Evolutionary conservation across 2,329 filamentous ascomycete genomes (phyloP), one percentile per base, ranked within the genome.

Genomic region (Trichoderma cornu-damae): DNA sequence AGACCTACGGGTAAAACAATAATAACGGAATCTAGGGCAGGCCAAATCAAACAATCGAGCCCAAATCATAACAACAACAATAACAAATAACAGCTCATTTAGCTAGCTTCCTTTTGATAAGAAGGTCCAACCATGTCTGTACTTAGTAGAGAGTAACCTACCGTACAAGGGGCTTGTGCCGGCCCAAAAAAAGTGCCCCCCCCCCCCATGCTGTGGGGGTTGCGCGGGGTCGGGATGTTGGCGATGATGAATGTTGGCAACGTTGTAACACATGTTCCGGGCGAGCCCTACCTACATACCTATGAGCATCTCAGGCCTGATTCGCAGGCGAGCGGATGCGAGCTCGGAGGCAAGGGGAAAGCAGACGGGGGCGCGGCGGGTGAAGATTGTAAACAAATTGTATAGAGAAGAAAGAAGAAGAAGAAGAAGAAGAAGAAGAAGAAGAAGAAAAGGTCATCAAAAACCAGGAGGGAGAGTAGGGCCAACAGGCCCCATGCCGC

Each of bases 271-370:
- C 18, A 73, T 54, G 61, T 72, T 75, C 47, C 77, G 69, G 1
- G 73, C 75, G 16, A 79, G 64, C 11, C 77, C 75, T 16, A 78
- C 72, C 0, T n/a, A n/a, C n/a, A n/a, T n/a, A n/a, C n/a, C n/a
- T n/a, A n/a, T n/a, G n/a, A n/a, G n/a, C n/a, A n/a, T n/a, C n/a
- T n/a, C n/a, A n/a, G 75, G 75, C 65, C 78, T 76, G 47, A 73
- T 75, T 44, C 76, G 71, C 18, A 79, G 70, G 37, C 76, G 75
- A 3, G 75, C 77, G 0, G 75, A 76, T 0, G 72, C 70, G 3
- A 78, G 60, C 64, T 79, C 77, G 1, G 77, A 82, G 4, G 96
- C 90, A 32, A 96, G 80, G 0, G 89, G 93, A 73, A 94, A 96
- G 73, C 88, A 91, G 24, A 96, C 89, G 35, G 61, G 72, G 0